Conservation (phyloP, 495 filamentous ascomycete genomes). For the Parathielavia hyrcaniae region DNA sequence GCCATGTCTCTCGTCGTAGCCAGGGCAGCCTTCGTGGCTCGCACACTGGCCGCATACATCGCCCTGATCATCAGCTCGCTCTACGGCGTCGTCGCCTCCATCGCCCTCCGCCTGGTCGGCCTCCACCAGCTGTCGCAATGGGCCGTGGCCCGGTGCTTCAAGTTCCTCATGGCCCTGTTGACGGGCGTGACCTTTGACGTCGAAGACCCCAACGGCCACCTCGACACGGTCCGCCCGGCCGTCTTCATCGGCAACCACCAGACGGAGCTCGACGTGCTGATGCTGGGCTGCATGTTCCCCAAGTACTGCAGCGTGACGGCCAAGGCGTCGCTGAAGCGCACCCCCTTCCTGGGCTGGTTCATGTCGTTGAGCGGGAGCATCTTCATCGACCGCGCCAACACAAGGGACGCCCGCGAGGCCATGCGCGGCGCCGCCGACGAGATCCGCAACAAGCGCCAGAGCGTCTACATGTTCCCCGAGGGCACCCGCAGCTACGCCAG, state of each 20-base stretch:
- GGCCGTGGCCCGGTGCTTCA: slow-evolving; percentile 74
- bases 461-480: slow-evolving; percentile 90
- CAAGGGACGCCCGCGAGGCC: slow-evolving; percentile 69
- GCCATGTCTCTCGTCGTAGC: slow-evolving; percentile 50
- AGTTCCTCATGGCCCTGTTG: slow-evolving; percentile 65
- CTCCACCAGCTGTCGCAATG: slow-evolving; percentile 75
- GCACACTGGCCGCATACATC: slow-evolving; percentile 64
- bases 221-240: slow-evolving; percentile 64
- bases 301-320: slow-evolving; percentile 89
- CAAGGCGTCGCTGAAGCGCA: slow-evolving; percentile 71
- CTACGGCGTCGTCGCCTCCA: slow-evolving; percentile 73
- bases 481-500: slow-evolving; percentile 86
- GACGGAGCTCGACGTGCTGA: slow-evolving; percentile 86
- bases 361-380: slow-evolving; percentile 85
- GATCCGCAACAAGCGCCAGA: slow-evolving; percentile 70
- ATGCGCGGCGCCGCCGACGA: slow-evolving; percentile 76
- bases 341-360: slow-evolving; percentile 95
- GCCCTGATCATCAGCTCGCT: slow-evolving; percentile 57
- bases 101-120: slow-evolving; percentile 63
- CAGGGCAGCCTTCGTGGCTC: slow-evolving; percentile 61
- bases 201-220: slow-evolving; percentile 57
- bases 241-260: slow-evolving; percentile 94
- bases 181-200: slow-evolving; percentile 79
- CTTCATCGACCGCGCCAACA: slow-evolving; percentile 88
- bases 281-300: slow-evolving; percentile 82